Base-by-base conservation (phyloP, 2,329 filamentous ascomycete genomes). In the Leptographium radiaticola region DNA sequence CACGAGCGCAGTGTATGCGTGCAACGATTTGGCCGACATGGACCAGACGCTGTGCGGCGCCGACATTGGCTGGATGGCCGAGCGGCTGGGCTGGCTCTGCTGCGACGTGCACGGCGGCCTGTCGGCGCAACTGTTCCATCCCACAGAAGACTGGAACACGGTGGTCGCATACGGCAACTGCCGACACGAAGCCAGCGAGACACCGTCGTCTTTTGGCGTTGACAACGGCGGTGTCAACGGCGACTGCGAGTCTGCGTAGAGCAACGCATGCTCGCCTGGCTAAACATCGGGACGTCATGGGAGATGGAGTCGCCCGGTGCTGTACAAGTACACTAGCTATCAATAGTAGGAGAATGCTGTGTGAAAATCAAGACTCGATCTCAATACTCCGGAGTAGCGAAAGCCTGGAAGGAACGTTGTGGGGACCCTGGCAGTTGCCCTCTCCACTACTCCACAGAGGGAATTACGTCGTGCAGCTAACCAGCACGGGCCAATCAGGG, bases 111-210 rank as follows among this genome's bases (percentile, higher is more conserved):
- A 53, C 40, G 51, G 55, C 51, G 57, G 34, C 18, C n/a, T 46
- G 31, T 58, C 57, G n/a, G 59, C 51, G 0, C 59, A 60, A 51
- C 31, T 60, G 1, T 60, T 60, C 51, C 55, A 60, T 18, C 59
- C 59, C 6, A 52, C 53, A 4, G 51, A 40, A 2, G 18, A 25
- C 2, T 60, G 55, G 56, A 59, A 59, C 53, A 46, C 49, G 1
- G 52, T 60, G 1, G 53, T 59, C 12, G 59, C 49, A 25, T 60
- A 60, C 34, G 57, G 57, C n/a, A 60, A 60, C 56, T 60, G 59
- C 47, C 48, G 51, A 2, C 57, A 60, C 49, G 50, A 42, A 2
- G 49, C 48, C 3, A 30, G 25, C 15, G 54, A 59, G 31, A 49
- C 53, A 12, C 58, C 58, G 4, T 47, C 57, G 4, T 13, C 45